Evolutionary conservation across 192 early-diverging fungal species (phyloP).

Genomic region (Coemansia reversa): DNA sequence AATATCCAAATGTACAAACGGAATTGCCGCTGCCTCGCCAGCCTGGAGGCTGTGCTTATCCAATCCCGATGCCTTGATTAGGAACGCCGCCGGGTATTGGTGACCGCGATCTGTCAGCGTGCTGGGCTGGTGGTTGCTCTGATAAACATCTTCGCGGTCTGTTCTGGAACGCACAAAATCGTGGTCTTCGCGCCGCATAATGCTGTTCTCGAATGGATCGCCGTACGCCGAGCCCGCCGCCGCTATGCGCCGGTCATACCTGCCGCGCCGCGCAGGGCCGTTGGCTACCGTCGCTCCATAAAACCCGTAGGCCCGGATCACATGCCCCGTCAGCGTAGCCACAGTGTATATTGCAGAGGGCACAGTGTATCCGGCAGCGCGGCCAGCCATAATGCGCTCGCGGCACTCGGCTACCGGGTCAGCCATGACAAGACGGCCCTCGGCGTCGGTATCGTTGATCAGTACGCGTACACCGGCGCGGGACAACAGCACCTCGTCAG

Average conservation of each 20-base stretch:
- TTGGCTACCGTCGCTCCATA: slow-evolving; percentile 79
- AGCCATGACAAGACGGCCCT: slow-evolving; percentile 88
- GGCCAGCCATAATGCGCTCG: slow-evolving; percentile 66
- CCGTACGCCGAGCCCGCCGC: slow-evolving; percentile 68
- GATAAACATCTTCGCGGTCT: slow-evolving; percentile 77
- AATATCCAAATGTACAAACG: slow-evolving; percentile 84
- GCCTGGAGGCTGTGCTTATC: slow-evolving; percentile 67
- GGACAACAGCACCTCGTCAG: slow-evolving; percentile 78
- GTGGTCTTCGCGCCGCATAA: slow-evolving; percentile 77
- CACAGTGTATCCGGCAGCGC: slow-evolving; percentile 47
- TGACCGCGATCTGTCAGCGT: slow-evolving; percentile 76
- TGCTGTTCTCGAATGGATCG: slow-evolving; percentile 81
- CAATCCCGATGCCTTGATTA: slow-evolving; percentile 75
- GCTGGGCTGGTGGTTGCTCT: slow-evolving; percentile 75
- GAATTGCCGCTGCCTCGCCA: slow-evolving; percentile 58
- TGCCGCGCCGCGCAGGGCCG: slow-evolving; percentile 66
- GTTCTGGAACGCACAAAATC: slow-evolving; percentile 62
- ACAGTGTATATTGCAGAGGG: slow-evolving; percentile 71
- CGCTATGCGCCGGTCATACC: slow-evolving; percentile 61
- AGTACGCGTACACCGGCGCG: slow-evolving; percentile 75
- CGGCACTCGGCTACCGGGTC: slow-evolving; percentile 74
- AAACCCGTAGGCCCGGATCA: slow-evolving; percentile 71
- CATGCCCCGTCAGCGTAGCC: slow-evolving; percentile 86
- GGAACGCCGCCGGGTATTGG: slow-evolving; percentile 83
- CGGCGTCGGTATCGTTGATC: slow-evolving; percentile 87